phyloP scores from a whole-genome alignment of 768 basidiomycete genomes.

The Tricholoma sp. region DNA sequence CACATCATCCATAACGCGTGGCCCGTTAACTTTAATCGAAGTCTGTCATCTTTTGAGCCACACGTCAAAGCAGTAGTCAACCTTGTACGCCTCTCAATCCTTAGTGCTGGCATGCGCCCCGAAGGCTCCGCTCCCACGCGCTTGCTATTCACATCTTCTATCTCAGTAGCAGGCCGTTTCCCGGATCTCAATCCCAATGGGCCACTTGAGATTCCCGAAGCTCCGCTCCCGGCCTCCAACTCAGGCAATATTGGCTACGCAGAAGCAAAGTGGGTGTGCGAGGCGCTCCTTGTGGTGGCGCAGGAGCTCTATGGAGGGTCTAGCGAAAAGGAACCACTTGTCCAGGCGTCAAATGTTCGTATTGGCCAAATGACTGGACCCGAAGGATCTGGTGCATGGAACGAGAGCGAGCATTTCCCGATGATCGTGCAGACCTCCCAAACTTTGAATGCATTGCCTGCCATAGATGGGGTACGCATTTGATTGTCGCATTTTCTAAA shows the following conservation, averaged over 20 bases:
- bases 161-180: slow-evolving; percentile 29
- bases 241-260: slow-evolving; percentile 26
- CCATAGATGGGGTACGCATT: slow-evolving; percentile 23
- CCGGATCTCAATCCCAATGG: slow-evolving; percentile 21
- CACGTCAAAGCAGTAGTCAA: slow-evolving; percentile 32
- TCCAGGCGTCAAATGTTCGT: slow-evolving; percentile 24
- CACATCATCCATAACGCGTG: slow-evolving; percentile 35
- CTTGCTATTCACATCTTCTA: slow-evolving; percentile 32
- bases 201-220: slow-evolving; percentile 27
- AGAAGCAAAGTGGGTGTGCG: slow-evolving; percentile 36
- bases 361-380: slow-evolving; percentile 34
- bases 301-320: slow-evolving; percentile 21
- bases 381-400: slow-evolving; percentile 32
- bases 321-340: slow-evolving; percentile 8
- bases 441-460: slow-evolving; percentile 22
- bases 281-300: slow-evolving; percentile 23
- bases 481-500: background rate
- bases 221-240: slow-evolving; percentile 19
- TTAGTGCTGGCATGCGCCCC: slow-evolving; percentile 15
- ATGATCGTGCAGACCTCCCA: slow-evolving; percentile 27
- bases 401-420: slow-evolving; percentile 32
- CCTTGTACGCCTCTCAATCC: slow-evolving; percentile 21
- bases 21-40: slow-evolving; percentile 40
- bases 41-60: slow-evolving; percentile 37
- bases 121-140: slow-evolving; percentile 17